Evolutionary conservation across 2,329 filamentous ascomycete species (phyloP).

Genomic region (Aureobasidium sp.): DNA sequence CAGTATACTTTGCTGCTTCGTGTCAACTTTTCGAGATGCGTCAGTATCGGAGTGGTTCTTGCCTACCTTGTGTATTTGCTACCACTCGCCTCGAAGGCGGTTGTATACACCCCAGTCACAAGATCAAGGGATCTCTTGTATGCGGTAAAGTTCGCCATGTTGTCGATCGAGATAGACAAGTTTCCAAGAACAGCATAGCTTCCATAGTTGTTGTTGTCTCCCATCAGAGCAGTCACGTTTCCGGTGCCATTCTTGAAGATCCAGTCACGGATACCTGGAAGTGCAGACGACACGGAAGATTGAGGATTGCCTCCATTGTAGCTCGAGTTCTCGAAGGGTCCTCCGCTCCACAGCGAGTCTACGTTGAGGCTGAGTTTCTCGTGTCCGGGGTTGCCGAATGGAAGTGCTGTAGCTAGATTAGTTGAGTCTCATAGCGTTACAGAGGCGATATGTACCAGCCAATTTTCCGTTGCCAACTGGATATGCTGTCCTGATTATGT

Average conservation of each 20-base stretch:
- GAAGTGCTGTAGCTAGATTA: slow-evolving; percentile 27
- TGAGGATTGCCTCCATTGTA: slow-evolving; percentile 42
- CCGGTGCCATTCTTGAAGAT: slow-evolving; percentile 44
- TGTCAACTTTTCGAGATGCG: background rate
- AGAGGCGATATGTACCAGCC: slow-evolving; percentile 26
- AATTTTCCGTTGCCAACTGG: slow-evolving; percentile 43
- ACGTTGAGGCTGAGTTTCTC: slow-evolving; percentile 40
- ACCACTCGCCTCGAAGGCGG: slow-evolving; percentile 22
- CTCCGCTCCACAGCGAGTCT: slow-evolving; percentile 44
- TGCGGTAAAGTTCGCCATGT: slow-evolving; percentile 21
- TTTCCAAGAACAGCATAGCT: slow-evolving; percentile 41
- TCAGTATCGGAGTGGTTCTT: background rate
- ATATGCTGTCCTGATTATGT: slow-evolving; percentile 24
- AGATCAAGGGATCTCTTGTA: slow-evolving; percentile 40
- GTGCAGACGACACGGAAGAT: slow-evolving; percentile 12
- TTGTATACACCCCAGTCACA: slow-evolving; percentile 32
- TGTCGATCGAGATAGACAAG: slow-evolving; percentile 33
- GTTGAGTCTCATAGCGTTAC: background rate
- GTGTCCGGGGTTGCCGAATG: slow-evolving; percentile 34
- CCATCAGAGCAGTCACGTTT: slow-evolving; percentile 34
- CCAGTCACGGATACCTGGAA: slow-evolving; percentile 36
- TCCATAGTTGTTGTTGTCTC: slow-evolving; percentile 35
- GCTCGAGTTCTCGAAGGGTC: slow-evolving; percentile 37
- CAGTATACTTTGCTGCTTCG: slow-evolving; percentile 34
- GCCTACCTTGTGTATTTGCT: slow-evolving; percentile 22